Evolutionary conservation across 2,329 filamentous ascomycete genomes (phyloP).

Genomic region (Alternaria alternata): DNA sequence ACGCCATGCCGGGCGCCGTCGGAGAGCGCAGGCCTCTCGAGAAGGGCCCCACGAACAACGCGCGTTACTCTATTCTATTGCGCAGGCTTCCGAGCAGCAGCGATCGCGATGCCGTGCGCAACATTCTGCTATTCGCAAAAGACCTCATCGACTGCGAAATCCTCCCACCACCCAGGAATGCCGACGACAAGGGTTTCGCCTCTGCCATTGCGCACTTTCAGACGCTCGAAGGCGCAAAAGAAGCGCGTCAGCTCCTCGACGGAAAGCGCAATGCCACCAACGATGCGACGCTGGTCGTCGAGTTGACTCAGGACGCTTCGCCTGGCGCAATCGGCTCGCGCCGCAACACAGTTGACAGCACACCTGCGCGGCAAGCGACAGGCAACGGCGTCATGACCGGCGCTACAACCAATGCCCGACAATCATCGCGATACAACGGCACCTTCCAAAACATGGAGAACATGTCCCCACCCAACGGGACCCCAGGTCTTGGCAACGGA

Average conservation of each 20-base stretch:
- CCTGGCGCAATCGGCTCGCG: conserved; percentile 55
- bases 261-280: conserved; percentile 69
- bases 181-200: conserved; percentile 65
- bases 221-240: conserved; percentile 64
- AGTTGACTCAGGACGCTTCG: conserved; percentile 59
- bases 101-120: conserved; percentile 65
- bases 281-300: conserved; percentile 65
- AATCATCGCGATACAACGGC: conserved; percentile 68
- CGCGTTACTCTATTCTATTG: conserved; percentile 58
- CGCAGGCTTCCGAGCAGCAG: conserved; percentile 68
- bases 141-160: conserved; percentile 68
- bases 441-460: conserved; percentile 69
- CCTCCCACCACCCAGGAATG: conserved; percentile 59
- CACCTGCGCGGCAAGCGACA: conserved; percentile 53
- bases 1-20: conserved; percentile 50
- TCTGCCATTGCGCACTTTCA: conserved; percentile 68
- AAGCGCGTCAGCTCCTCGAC: conserved; percentile 66
- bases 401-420: conserved; percentile 53
- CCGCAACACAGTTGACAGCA: conserved; percentile 64
- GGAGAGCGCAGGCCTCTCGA: conserved; percentile 53
- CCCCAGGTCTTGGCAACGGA: conserved; percentile 61
- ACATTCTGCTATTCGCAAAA: conserved; percentile 71
- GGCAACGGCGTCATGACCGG: conserved; percentile 56
- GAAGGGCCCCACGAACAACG: conserved; percentile 39
- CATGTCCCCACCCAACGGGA: conserved; percentile 67